Percentiles rank a stretch among this genome's conserved stretches.
Conservation (phyloP, 768 basidiomycete species). For the Botryobasidium botryosum region DNA sequence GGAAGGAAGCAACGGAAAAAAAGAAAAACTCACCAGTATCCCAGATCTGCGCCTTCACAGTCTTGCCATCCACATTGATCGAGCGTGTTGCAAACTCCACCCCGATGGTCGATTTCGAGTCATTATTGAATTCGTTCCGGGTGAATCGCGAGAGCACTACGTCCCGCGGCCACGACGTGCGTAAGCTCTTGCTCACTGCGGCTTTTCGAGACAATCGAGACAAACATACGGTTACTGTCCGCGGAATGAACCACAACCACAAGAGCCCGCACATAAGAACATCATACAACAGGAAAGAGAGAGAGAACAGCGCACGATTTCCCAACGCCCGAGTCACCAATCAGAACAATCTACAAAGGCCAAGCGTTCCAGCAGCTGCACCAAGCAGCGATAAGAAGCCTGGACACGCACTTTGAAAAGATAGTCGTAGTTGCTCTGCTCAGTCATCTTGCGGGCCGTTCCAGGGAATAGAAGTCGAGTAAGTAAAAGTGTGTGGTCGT, state of each 20-base stretch:
- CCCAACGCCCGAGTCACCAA: slow-evolving; percentile 97
- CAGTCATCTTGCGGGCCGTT: slow-evolving; percentile 67
- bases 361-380: slow-evolving; percentile 1
- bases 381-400: background rate
- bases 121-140: slow-evolving; percentile 96
- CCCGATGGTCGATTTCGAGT: slow-evolving; percentile 97
- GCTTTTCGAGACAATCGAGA: background rate
- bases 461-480: too few species aligned
- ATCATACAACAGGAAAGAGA: slow-evolving; percentile 1
- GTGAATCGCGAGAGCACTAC: slow-evolving; percentile 99
- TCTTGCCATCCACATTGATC: slow-evolving; percentile 91
- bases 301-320: slow-evolving; percentile 68
- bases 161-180: background rate
- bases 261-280: background rate
- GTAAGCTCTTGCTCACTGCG: background rate
- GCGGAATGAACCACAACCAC: background rate
- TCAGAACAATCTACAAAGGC: slow-evolving; percentile 69
- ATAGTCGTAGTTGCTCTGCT: slow-evolving; percentile 94
- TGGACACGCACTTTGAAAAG: slow-evolving; percentile 73
- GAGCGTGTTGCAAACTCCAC: slow-evolving; percentile 97
- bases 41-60: slow-evolving; percentile 96
- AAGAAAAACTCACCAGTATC: slow-evolving; percentile 61
- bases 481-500: too few species aligned
- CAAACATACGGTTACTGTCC: slow-evolving; percentile 49
- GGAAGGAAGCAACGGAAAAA: background rate